Base-by-base conservation (phyloP, 129 eudicot genomes). In the Flaveria ramosissima region DNA sequence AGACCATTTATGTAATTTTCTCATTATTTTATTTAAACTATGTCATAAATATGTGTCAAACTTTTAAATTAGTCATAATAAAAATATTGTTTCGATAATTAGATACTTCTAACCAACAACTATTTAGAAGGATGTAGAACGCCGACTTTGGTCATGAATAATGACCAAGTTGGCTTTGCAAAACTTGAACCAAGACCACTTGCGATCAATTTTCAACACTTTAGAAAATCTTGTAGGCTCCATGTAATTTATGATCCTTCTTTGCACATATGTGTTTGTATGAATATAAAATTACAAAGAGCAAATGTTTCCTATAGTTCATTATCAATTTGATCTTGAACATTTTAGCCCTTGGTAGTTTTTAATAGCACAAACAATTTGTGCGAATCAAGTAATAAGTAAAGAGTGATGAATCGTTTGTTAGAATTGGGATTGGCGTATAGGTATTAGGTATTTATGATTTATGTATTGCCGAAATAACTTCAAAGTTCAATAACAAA, bases 131-230 rank as follows among this genome's bases (percentile, higher is more conserved):
- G 50, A 59, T n/a, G 30, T 69, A 42, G 76, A 77, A 69, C 8
- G 69, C 62, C 36, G 30, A 32, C 61, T 61, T 68, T 69, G 76
- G 81, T 74, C 76, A 12, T 45, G 76, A 78, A 47, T 57, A 55
- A 26, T 21, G 76, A 45, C 70, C 81, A 78, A 57, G 70, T 56
- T 68, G 73, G 80, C 52, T 50, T 36, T 36, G 64, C 41, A 65
- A 76, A 47, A 39, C 52, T 48, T 76, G 73, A 76, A 7, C 64
- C n/a, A 65, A 11, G 7, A 43, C 63, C 62, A 64, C 16, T 27
- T 64, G 52, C 52, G 30, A 64, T 65, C 80, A 76, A 15, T 50
- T 76, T 36, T 64, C 72, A 30, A 36, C 80, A 21, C 16, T n/a
- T 13, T 64, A n/a, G 62, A 17, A 64, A 30, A 30, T 50, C 63